A percentile compares a stretch with the other conserved stretches of the same genome.
These are phyloP conservation scores for Auriscalpium vulgare DNA, from an alignment of 768 basidiomycete species.

Conservation along the genomic window DNA sequence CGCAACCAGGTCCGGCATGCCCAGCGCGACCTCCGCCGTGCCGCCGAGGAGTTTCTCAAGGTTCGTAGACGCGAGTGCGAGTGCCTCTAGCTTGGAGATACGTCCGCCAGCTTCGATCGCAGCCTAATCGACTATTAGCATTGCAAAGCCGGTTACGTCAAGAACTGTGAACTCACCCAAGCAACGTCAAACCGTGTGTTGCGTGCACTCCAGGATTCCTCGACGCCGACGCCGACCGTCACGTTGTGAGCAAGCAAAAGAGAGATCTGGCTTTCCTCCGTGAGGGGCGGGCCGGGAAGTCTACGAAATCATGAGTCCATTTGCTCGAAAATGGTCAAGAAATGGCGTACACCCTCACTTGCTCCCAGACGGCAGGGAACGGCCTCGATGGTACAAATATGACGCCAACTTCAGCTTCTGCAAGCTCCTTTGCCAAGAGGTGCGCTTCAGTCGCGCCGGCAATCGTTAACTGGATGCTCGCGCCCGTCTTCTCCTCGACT, in stretches of 20 bases:
- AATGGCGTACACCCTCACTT: conserved; percentile 45
- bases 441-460: conserved; percentile 60
- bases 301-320: conserved; percentile 24
- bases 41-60: conserved; percentile 44
- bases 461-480: conserved; percentile 40
- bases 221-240: conserved; percentile 59
- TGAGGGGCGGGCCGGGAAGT: conserved; percentile 68
- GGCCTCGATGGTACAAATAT: conserved; percentile 60
- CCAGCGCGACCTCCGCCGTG: conserved; percentile 7
- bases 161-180: conserved; percentile 49
- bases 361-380: conserved; percentile 69
- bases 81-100: conserved; percentile 33
- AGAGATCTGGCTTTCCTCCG: conserved; percentile 49
- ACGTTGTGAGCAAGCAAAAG: conserved; percentile 62
- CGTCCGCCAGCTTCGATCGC: conserved; percentile 18
- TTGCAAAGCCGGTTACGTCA: too few species aligned
- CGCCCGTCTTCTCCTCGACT: conserved; percentile 36
- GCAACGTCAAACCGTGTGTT: conserved; percentile 74
- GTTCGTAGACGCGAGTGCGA: conserved; percentile 47
- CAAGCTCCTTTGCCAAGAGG: conserved; percentile 65
- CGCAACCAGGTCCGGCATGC: conserved; percentile 23
- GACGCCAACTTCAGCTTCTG: conserved; percentile 58
- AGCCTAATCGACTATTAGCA: conserved; percentile 3
- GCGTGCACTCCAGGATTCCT: conserved; percentile 63
- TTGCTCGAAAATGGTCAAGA: neutral